These are phyloP conservation scores for Ziziphus jujuba DNA, from an alignment of 306 rosid species.

Conservation along the genomic window DNA sequence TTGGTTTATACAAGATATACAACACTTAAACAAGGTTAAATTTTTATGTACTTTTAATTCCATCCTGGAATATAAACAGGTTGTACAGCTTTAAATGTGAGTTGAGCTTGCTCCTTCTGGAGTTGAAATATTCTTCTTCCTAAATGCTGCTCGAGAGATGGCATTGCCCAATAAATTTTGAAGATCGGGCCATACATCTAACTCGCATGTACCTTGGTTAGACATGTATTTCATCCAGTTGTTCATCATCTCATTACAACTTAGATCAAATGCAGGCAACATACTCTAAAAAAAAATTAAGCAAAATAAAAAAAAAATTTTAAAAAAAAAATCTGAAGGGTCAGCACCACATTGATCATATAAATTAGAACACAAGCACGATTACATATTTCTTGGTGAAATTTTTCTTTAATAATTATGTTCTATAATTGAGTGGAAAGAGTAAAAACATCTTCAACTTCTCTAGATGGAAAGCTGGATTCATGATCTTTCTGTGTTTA, in stretches of 20 bases:
- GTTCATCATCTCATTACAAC: conserved; percentile 17
- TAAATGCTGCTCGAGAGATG: conserved; percentile 36
- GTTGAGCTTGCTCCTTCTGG: background rate
- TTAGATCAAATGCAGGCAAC: conserved; percentile 19
- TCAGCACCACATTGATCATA: too few species aligned
- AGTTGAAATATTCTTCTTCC: conserved; percentile 46
- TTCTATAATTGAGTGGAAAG: background rate
- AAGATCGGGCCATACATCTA: conserved; percentile 28
- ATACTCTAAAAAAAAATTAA: conserved; percentile 9
- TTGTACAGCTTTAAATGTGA: too few species aligned
- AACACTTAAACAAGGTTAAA: background rate
- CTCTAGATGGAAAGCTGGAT: conserved; percentile 50
- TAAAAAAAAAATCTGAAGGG: too few species aligned
- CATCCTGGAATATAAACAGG: too few species aligned
- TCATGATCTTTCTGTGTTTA: conserved; percentile 50
- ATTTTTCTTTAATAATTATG: background rate
- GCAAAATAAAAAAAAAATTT: too few species aligned
- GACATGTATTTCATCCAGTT: conserved; percentile 25
- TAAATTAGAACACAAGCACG: too few species aligned
- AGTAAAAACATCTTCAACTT: conserved; percentile 50
- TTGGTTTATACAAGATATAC: background rate
- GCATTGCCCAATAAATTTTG: conserved; percentile 3
- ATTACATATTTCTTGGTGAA: too few species aligned
- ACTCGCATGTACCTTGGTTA: conserved; percentile 9
- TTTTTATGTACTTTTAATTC: too few species aligned